These are phyloP conservation scores for Dendrostoma leiphaemia DNA, from an alignment of 2,329 filamentous ascomycete species.

Conservation along the genomic window DNA sequence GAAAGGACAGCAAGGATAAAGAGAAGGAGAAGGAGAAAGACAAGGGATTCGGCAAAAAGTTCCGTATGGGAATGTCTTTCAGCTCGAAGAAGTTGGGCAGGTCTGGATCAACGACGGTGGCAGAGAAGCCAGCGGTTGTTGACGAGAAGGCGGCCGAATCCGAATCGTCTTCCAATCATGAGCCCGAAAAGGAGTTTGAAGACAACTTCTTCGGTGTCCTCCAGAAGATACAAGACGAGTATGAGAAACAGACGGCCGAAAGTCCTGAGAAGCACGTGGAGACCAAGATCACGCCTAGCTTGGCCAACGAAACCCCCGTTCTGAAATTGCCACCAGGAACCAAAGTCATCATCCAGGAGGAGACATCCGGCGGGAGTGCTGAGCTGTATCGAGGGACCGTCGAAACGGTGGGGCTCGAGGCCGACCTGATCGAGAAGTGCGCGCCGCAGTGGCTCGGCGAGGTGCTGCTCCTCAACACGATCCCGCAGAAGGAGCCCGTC, in stretches of 20 bases:
- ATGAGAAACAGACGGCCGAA: slow-evolving; percentile 65
- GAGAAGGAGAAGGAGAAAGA: slow-evolving; percentile 45
- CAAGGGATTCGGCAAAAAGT: slow-evolving; percentile 73
- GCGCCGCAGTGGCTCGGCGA: slow-evolving; percentile 93
- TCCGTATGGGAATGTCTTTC: slow-evolving; percentile 74
- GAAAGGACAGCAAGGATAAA: slow-evolving; percentile 54
- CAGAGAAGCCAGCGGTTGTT: slow-evolving; percentile 69
- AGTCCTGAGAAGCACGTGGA: slow-evolving; percentile 54
- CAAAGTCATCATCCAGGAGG: slow-evolving; percentile 68
- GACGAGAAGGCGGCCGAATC: slow-evolving; percentile 76
- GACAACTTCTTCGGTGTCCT: slow-evolving; percentile 72
- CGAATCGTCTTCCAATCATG: slow-evolving; percentile 59
- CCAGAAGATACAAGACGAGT: slow-evolving; percentile 70
- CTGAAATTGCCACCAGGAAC: slow-evolving; percentile 68
- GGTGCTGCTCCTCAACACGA: slow-evolving; percentile 76
- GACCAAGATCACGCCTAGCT: slow-evolving; percentile 64
- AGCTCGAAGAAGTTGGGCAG: slow-evolving; percentile 81
- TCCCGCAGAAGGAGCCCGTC: slow-evolving; percentile 83
- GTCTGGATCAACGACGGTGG: slow-evolving; percentile 61
- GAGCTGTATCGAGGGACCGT: slow-evolving; percentile 93
- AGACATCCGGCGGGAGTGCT: slow-evolving; percentile 66
- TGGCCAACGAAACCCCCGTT: slow-evolving; percentile 72
- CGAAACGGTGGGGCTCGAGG: slow-evolving; percentile 70
- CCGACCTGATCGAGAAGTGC: slow-evolving; percentile 79
- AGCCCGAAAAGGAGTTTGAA: slow-evolving; percentile 65